Percentiles rank a stretch among this genome's conserved stretches.
phyloP scores from a whole-genome alignment of 2,329 filamentous ascomycete species.

The Cladorrhinum sp. region DNA sequence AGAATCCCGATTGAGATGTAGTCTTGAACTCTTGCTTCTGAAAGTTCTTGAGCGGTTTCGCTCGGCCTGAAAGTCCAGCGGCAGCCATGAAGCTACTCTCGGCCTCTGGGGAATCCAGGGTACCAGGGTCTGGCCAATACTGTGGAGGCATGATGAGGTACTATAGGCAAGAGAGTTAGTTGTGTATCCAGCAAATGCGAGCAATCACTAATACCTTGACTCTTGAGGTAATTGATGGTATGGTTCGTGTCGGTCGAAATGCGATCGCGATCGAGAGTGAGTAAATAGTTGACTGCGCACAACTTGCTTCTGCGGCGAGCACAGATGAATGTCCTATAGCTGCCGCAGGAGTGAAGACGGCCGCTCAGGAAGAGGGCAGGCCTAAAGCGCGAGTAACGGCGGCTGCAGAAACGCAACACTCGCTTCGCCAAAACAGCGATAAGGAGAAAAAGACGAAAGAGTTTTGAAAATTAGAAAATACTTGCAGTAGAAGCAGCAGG shows the following conservation, averaged over 20 bases:
- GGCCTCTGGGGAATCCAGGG: slow-evolving; percentile 4
- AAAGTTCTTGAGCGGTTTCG: background rate
- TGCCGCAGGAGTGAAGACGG: too few relatives aligned
- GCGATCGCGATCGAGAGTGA: background rate
- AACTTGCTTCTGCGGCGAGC: background rate
- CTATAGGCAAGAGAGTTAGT: background rate
- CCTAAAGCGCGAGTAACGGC: too few relatives aligned
- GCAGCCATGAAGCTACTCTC: slow-evolving; percentile 2
- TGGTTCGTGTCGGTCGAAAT: background rate
- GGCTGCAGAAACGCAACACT: too few relatives aligned
- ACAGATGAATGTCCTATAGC: background rate
- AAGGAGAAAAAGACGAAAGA: too few relatives aligned
- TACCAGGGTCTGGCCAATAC: background rate
- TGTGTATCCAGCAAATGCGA: background rate
- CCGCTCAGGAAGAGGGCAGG: too few relatives aligned
- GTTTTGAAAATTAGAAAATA: too few relatives aligned
- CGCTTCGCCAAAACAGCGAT: too few relatives aligned
- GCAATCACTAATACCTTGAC: background rate
- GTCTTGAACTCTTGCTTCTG: background rate
- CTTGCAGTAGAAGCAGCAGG: too few relatives aligned
- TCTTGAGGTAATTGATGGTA: background rate
- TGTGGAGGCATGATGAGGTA: background rate
- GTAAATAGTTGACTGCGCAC: too few relatives aligned
- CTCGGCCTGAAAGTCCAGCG: background rate
- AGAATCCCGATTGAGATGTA: background rate